Conservation (phyloP, 2,329 filamentous ascomycete species). For the Tolypocladium pustulatum region DNA sequence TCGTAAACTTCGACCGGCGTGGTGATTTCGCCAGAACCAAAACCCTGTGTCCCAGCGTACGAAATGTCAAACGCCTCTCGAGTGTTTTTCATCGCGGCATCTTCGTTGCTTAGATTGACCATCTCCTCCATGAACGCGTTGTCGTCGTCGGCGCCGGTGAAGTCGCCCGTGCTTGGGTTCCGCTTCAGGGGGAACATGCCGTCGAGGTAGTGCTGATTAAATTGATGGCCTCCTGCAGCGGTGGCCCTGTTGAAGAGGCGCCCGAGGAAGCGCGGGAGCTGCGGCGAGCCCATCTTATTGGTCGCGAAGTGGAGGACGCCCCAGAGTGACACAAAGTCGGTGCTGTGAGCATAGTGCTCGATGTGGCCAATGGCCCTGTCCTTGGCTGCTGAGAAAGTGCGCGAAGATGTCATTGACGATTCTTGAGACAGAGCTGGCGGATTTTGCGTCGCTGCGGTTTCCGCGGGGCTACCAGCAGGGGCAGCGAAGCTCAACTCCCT, state of each 20-base stretch:
- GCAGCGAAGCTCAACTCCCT: slow-evolving; percentile 24
- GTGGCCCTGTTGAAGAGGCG: slow-evolving; percentile 46
- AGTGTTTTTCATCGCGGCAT: slow-evolving; percentile 30
- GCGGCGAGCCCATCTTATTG: slow-evolving; percentile 25
- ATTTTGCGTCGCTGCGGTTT: slow-evolving; percentile 8
- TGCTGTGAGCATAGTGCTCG: slow-evolving; percentile 69
- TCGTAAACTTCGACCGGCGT: slow-evolving; percentile 29
- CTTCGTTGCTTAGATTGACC: slow-evolving; percentile 33
- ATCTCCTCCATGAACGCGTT: slow-evolving; percentile 53
- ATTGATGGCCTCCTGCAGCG: slow-evolving; percentile 43
- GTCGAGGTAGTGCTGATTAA: slow-evolving; percentile 52
- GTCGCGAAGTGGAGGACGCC: slow-evolving; percentile 60
- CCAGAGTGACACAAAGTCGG: slow-evolving; percentile 65
- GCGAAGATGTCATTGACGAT: slow-evolving; percentile 20
- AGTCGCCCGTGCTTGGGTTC: slow-evolving; percentile 29
- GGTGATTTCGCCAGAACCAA: slow-evolving; percentile 22
- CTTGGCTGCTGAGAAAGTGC: slow-evolving; percentile 25
- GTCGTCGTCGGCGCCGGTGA: slow-evolving; percentile 32
- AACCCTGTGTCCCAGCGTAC: slow-evolving; percentile 30
- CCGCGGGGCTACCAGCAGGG: slow-evolving; percentile 10
- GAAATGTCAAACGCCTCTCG: slow-evolving; percentile 37
- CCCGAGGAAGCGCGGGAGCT: slow-evolving; percentile 50
- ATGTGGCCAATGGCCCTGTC: slow-evolving; percentile 55
- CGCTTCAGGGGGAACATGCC: slow-evolving; percentile 46
- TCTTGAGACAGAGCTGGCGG: slow-evolving; percentile 10